Conservation (phyloP, 345 rosid genomes). For the Cardiospermum halicacabum region DNA sequence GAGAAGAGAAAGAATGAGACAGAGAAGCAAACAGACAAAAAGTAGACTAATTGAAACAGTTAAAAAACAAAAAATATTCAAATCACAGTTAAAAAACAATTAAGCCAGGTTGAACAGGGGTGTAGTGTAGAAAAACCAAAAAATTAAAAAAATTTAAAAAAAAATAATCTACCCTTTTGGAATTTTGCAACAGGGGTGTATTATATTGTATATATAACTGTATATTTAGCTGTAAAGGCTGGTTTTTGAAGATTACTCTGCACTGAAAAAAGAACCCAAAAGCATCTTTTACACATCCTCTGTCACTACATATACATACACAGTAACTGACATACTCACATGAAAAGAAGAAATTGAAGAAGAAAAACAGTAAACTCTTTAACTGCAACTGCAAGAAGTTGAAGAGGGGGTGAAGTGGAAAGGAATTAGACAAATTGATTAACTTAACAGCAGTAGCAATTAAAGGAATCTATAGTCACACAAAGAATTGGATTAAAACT, state of each 20-base stretch:
- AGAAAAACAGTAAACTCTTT: no score
- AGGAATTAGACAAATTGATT: no score
- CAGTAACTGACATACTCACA: conserved; percentile 21
- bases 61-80: neutral
- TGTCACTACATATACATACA: no score
- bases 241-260: conserved; percentile 29
- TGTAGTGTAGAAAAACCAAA: neutral
- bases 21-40: conserved; percentile 30
- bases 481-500: no score
- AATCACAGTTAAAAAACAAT: no score
- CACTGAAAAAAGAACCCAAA: conserved; percentile 20
- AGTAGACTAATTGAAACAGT: conserved; percentile 31
- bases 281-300: conserved; percentile 7
- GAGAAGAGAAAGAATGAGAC: no score
- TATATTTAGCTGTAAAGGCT: conserved; percentile 33
- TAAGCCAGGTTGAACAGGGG: no score
- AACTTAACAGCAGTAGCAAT: no score
- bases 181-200: conserved; percentile 25
- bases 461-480: no score
- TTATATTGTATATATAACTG: neutral
- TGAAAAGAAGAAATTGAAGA: neutral
- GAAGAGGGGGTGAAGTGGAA: neutral
- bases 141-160: neutral
- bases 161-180: no score
- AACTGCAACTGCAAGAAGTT: neutral